phyloP scores from a whole-genome alignment of 2,329 filamentous ascomycete genomes.

The Sphaceloma murrayae region DNA sequence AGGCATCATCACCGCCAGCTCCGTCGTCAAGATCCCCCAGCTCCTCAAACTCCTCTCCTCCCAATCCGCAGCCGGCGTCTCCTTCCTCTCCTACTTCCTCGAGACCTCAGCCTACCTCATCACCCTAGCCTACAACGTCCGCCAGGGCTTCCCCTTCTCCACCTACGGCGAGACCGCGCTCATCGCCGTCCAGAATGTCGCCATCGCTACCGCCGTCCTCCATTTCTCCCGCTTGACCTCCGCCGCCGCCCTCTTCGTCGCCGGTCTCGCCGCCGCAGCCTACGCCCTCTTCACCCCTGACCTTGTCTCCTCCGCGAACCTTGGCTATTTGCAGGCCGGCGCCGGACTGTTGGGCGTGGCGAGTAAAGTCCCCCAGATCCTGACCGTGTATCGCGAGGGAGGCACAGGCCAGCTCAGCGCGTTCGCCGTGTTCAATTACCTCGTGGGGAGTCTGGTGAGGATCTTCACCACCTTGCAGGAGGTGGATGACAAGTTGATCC shows the following conservation, averaged over 20 bases:
- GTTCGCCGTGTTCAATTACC: conserved; percentile 98
- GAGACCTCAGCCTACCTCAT: conserved; percentile 85
- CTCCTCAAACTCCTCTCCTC: conserved; percentile 83
- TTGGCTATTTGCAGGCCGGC: conserved; percentile 72
- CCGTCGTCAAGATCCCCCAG: conserved; percentile 93
- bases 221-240: conserved; percentile 63
- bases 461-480: conserved; percentile 98
- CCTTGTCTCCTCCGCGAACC: conserved; percentile 54
- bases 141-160: conserved; percentile 87
- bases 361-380: conserved; percentile 89
- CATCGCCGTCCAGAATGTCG: conserved; percentile 84
- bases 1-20: conserved; percentile 81
- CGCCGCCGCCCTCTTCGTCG: conserved; percentile 68
- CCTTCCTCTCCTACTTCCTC: conserved; percentile 83
- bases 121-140: conserved; percentile 81
- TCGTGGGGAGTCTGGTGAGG: conserved; percentile 79
- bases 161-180: conserved; percentile 93
- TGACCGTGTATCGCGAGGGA: conserved; percentile 72
- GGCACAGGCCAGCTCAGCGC: conserved; percentile 92
- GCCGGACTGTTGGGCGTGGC: conserved; percentile 75
- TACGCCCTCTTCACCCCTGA: conserved; percentile 60
- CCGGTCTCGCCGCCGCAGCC: conserved; percentile 58
- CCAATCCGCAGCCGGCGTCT: conserved; percentile 71
- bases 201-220: conserved; percentile 78
- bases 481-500: conserved; percentile 90